Evolutionary conservation across 106 monocot species (phyloP).

Genomic region (Alisma plantagoaquatica): DNA sequence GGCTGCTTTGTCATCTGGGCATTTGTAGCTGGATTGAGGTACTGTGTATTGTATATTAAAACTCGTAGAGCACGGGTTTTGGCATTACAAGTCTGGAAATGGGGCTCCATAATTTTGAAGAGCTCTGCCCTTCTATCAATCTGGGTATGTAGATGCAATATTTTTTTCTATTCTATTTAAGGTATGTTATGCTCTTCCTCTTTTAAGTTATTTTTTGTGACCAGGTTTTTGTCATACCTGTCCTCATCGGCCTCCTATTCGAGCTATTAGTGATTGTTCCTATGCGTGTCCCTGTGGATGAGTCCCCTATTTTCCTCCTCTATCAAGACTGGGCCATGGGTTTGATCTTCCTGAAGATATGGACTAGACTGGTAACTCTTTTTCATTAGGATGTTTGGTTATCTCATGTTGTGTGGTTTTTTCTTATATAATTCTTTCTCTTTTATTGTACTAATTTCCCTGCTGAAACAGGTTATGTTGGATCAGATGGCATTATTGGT

Average conservation of each 20-base stretch:
- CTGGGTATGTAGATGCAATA: conserved; percentile 51
- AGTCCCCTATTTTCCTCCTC: conserved; percentile 91
- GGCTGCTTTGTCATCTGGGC: conserved; percentile 89
- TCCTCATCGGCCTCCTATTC: conserved; percentile 91
- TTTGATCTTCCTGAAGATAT: conserved; percentile 87
- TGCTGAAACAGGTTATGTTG: conserved; percentile 65
- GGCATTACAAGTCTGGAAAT: conserved; percentile 59
- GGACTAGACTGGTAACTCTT: conserved; percentile 77
- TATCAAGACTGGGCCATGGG: conserved; percentile 99
- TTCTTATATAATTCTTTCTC: background rate
- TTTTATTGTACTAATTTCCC: too few species aligned
- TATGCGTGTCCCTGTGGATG: conserved; percentile 92
- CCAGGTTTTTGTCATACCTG: conserved; percentile 88
- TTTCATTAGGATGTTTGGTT: background rate
- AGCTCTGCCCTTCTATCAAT: conserved; percentile 77
- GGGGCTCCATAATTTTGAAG: conserved; percentile 80
- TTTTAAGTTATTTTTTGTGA: background rate
- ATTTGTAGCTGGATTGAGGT: conserved; percentile 52
- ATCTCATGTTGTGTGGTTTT: background rate
- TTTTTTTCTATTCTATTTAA: background rate
- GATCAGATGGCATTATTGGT: conserved; percentile 95
- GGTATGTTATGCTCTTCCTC: background rate
- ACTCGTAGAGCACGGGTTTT: conserved; percentile 39
- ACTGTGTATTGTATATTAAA: conserved; percentile 58
- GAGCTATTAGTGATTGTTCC: conserved; percentile 93